phyloP scores from a whole-genome alignment of 306 rosid species.

The Quercus rubra region DNA sequence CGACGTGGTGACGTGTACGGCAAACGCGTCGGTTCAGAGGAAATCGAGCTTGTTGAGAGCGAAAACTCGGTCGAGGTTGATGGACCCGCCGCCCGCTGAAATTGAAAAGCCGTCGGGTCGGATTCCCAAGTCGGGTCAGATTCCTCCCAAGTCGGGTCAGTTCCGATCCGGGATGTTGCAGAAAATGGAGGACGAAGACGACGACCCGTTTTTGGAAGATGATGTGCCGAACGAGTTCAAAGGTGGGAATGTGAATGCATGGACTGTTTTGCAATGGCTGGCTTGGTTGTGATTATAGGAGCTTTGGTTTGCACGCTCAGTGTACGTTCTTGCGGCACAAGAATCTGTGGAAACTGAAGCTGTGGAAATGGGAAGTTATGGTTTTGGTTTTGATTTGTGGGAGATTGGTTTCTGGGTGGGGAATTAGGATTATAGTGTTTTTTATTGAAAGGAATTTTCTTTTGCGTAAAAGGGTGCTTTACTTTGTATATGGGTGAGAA shows the following conservation, averaged over 20 bases:
- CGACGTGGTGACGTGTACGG: slow-evolving; percentile 70
- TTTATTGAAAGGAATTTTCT: slow-evolving; percentile 73
- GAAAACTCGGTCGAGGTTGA: slow-evolving; percentile 63
- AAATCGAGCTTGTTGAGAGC: slow-evolving; percentile 41
- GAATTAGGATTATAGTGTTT: slow-evolving; percentile 50
- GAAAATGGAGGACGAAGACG: slow-evolving; percentile 54
- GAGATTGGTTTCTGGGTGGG: slow-evolving; percentile 81
- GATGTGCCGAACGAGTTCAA: slow-evolving; percentile 61
- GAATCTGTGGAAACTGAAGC: slow-evolving; percentile 47
- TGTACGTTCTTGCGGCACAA: slow-evolving; percentile 31
- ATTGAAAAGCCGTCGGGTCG: slow-evolving; percentile 40
- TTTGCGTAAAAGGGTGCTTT: slow-evolving; percentile 65
- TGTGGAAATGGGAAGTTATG: slow-evolving; percentile 92
- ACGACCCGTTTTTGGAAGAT: slow-evolving; percentile 75
- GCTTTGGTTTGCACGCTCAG: slow-evolving; percentile 43
- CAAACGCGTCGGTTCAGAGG: slow-evolving; percentile 60
- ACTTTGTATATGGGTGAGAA: slow-evolving; percentile 81
- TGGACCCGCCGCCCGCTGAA: slow-evolving; percentile 84
- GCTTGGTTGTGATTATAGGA: slow-evolving; percentile 57
- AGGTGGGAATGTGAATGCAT: slow-evolving; percentile 24
- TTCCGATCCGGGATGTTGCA: slow-evolving; percentile 55
- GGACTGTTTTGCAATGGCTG: slow-evolving; percentile 64
- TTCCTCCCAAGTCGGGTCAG: slow-evolving; percentile 44
- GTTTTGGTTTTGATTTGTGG: slow-evolving; percentile 73
- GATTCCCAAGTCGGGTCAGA: slow-evolving; percentile 47